Conservation (phyloP, 768 basidiomycete species). For the Mycena latifolia region DNA sequence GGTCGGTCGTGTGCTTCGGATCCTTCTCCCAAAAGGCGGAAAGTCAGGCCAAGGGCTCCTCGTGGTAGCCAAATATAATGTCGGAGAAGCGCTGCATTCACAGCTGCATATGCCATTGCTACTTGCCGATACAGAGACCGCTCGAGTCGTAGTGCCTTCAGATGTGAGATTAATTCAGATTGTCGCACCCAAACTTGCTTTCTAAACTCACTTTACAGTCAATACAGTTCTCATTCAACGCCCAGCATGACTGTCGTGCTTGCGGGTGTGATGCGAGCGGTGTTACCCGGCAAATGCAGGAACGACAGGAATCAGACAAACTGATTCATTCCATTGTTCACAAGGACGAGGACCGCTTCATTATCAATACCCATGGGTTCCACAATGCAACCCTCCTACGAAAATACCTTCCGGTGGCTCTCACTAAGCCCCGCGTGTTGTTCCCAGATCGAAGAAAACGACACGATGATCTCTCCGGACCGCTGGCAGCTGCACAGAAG, state of each 20-base stretch:
- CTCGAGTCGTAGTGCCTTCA: constrained; percentile 1
- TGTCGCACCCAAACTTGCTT: too few species aligned
- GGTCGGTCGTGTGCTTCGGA: too few species aligned
- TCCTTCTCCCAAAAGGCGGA: constrained; percentile 1
- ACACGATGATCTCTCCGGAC: too few species aligned
- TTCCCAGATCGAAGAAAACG: too few species aligned
- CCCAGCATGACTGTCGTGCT: too few species aligned
- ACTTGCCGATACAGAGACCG: neutral
- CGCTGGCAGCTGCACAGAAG: too few species aligned
- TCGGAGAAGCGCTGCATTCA: constrained; percentile 12
- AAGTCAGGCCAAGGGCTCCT: constrained; percentile 1
- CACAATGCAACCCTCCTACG: constrained; percentile 42
- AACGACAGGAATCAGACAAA: too few species aligned
- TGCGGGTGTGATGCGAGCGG: too few species aligned
- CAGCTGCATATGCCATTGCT: constrained; percentile 6
- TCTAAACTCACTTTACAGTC: neutral
- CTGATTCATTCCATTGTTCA: too few species aligned
- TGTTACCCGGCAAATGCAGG: too few species aligned
- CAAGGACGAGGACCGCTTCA: too few species aligned
- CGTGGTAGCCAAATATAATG: constrained; percentile 1
- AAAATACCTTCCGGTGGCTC: constrained; percentile 4
- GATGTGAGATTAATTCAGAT: neutral
- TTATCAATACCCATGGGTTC: constrained; percentile 36
- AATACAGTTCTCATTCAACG: too few species aligned
- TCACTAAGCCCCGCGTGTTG: constrained; percentile 3